A percentile compares a stretch with the other conserved stretches of the same genome.
Evolutionary conservation across 345 rosid genomes (phyloP).

Genomic region (Citrus hindsii): DNA sequence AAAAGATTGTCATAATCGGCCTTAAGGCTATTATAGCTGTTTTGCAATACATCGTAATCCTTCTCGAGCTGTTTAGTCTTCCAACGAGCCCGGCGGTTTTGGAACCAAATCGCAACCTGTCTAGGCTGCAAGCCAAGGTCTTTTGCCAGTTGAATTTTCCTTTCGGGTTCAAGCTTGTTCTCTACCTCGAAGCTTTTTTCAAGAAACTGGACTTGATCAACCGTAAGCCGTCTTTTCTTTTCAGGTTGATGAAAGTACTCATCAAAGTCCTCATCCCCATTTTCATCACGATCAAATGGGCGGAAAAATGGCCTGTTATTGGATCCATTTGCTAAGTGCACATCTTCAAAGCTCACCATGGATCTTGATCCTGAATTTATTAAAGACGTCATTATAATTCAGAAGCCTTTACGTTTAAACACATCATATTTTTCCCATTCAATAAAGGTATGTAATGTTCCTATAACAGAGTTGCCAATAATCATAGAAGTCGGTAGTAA

Average conservation of each 20-base stretch:
- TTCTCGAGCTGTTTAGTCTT: constrained; percentile 57
- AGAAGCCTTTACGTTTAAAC: not conserved
- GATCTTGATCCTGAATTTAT: constrained; percentile 36
- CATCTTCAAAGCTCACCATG: constrained; percentile 47
- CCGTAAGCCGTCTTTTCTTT: constrained; percentile 50
- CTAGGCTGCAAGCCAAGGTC: constrained; percentile 68
- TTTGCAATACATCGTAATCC: constrained; percentile 48
- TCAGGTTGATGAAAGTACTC: constrained; percentile 39
- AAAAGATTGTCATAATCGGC: constrained; percentile 45
- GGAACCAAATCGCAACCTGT: constrained; percentile 71
- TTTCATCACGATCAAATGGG: constrained; percentile 36
- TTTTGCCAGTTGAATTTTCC: constrained; percentile 62
- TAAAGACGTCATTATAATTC: not conserved
- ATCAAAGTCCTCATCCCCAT: constrained; percentile 48
- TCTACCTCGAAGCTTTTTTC: constrained; percentile 58
- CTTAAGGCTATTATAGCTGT: constrained; percentile 43
- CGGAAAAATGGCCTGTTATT: constrained; percentile 27
- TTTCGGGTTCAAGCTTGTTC: constrained; percentile 64
- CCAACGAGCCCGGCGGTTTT: constrained; percentile 66
- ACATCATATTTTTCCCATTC: too few relatives aligned
- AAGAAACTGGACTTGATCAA: constrained; percentile 56
- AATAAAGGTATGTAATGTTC: too few relatives aligned
- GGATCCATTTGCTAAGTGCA: constrained; percentile 18
- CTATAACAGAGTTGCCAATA: not conserved
- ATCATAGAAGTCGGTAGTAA: not conserved